Evolutionary conservation across 129 eudicot species (phyloP), one percentile per base, ranked within the genome.

Genomic region (Artemisia argyi): DNA sequence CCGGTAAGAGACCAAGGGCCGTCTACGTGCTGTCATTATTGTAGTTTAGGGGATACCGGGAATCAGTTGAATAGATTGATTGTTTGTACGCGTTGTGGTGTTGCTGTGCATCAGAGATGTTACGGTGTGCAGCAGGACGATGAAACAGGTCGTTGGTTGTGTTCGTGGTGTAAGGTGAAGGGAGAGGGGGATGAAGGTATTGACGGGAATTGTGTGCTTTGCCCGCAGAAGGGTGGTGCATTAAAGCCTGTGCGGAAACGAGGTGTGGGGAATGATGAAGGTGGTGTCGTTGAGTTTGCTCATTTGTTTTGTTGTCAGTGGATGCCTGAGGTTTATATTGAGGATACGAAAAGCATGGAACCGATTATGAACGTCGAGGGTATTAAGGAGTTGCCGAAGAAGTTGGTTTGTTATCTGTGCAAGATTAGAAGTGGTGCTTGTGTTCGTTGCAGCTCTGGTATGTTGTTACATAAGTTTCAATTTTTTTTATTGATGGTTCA

Each of bases 371-470:
- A 89, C 66, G 59, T 84, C 61, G 97, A 91, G 77, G 92, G 84
- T 35, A 79, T 86, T 47, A 91, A 86, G 81, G 99, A 95, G 32
- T 76, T 84, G 7, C 85, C 91, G 63, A 81, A 73, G 73, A 95
- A 91, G 86, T 72, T 95, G 65, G 73, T 78, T 76, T 95, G 99
- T 82, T 76, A 80, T 76, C 52, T 95, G 65, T 95, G 99, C 99
- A 95, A 95, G 89, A 85, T 80, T 78, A 95, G 85, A 82, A 68
- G 82, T 53, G 99, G 99, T 69, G 86, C 97, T 35, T 91, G 96
- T 83, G 85, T 95, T 51, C 94, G 95, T 67, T 95, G 99, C 96
- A 95, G 95, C 65, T 82, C 85, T 75, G 99, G 99, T 95, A 95
- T 84, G 97, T 88, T 55, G 78, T 72, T 73, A 65, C 77, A 71